Conservation (phyloP, 129 eudicot genomes). For the Flaveria sonorensis region DNA sequence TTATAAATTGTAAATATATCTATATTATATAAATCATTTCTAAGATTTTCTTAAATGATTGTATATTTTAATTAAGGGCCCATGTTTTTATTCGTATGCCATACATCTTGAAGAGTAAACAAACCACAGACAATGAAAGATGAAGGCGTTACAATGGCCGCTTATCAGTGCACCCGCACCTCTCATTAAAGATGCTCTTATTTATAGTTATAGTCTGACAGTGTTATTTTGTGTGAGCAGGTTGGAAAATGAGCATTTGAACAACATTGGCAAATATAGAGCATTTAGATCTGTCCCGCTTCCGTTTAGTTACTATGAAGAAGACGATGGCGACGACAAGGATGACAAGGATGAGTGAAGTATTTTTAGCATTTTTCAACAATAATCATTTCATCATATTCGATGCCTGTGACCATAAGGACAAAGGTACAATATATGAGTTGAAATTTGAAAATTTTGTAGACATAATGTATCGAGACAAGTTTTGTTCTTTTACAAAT, state of each 20-base stretch:
- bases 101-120: too few species aligned
- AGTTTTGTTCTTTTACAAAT: neutral
- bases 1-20: too few species aligned
- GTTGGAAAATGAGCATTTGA: slow-evolving; percentile 85
- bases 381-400: neutral
- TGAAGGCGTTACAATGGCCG: neutral
- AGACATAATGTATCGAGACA: neutral
- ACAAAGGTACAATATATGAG: neutral
- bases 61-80: neutral
- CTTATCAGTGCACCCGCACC: neutral
- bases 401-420: neutral
- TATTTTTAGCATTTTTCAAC: neutral
- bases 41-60: too few species aligned
- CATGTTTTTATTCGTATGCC: neutral
- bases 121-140: neutral
- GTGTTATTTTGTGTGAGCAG: slow-evolving; percentile 36
- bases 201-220: neutral
- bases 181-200: neutral
- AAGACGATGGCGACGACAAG: slow-evolving; percentile 28
- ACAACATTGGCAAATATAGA: slow-evolving; percentile 78
- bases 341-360: slow-evolving; percentile 43
- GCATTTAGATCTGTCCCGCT: slow-evolving; percentile 88
- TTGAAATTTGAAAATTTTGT: neutral
- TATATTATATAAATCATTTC: too few species aligned
- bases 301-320: slow-evolving; percentile 68